Evolutionary conservation across 176 grass and related monocot genomes (phyloP), one percentile per base, ranked within the genome.

Genomic region (Oropetium thomaeum): DNA sequence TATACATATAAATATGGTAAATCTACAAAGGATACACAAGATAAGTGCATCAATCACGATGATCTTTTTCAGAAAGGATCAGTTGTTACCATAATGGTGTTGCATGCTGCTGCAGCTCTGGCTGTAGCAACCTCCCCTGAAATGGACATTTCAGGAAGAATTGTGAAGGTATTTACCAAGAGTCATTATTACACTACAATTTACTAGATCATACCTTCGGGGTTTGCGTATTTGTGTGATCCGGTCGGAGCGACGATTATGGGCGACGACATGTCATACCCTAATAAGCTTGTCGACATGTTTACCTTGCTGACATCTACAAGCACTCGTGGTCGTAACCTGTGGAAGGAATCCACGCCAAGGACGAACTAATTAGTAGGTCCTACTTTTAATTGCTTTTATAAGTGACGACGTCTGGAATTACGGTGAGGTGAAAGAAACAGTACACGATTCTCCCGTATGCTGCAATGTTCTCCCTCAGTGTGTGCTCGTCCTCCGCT

Each of bases 71-170:
- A 29, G 71, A 35, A 23, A 40, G 27, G 62, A 35, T 31, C 16
- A 42, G 19, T 17, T 65, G 12, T 67, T 85, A 92, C 96, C 89
- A 90, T 92, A 74, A 94, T 77, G 43, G 86, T 82, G 17, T 90
- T 88, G 83, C 89, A 93, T 57, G 95, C 87, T 81, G 91, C 89
- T 26, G 91, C 86, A 71, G 95, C 86, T 83, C 89, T 98, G 23
- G 91, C 91, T 74, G 95, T 98, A 62, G 79, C 91, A 79, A 88
- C 73, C 72, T 98, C 89, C 68, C 95, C 95, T 98, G 60, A 83
- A 78, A 69, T 83, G 78, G 51, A 31, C 69, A 78, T 52, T 14
- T 30, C 68, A 71, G 12, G 35, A 34, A 43, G 44, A 49, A 70
- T 80, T 43, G 26, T 52, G 28, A 32, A 66, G 70, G 69, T 75